These are phyloP conservation scores for Mycosphaerella arachidis DNA, from an alignment of 2,329 filamentous ascomycete species.

Conservation along the genomic window DNA sequence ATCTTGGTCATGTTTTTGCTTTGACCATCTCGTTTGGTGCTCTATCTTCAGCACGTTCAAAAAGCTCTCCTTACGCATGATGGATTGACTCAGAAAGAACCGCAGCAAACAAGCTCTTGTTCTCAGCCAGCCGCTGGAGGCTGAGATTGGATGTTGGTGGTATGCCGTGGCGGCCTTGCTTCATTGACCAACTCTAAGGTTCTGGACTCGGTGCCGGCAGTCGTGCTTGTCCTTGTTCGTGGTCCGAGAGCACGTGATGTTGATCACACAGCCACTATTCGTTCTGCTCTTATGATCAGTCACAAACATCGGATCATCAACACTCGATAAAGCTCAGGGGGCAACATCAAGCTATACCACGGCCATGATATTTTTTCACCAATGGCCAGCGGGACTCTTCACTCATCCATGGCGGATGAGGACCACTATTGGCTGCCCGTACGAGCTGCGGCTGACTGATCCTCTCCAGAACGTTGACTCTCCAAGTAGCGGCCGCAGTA, in stretches of 20 bases:
- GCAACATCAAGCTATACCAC: not conserved
- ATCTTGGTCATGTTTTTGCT: not conserved
- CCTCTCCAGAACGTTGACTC: not conserved
- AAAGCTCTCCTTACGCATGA: not conserved
- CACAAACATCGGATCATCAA: too few species aligned
- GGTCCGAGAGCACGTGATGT: too few species aligned
- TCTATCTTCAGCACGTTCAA: not conserved
- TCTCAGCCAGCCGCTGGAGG: not conserved
- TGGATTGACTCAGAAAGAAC: not conserved
- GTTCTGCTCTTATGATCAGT: too few species aligned
- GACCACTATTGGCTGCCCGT: not conserved
- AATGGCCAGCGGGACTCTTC: not conserved
- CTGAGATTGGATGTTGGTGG: not conserved
- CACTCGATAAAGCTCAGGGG: too few species aligned
- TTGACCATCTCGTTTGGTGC: not conserved
- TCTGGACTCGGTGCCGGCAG: not conserved
- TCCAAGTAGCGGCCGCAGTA: not conserved
- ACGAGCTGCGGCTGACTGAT: not conserved
- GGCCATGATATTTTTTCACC: not conserved
- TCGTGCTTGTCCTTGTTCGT: not conserved
- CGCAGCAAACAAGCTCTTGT: not conserved
- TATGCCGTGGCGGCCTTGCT: not conserved
- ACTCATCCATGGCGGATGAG: not conserved
- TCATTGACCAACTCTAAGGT: not conserved
- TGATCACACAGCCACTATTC: too few species aligned